Evolutionary conservation across 805 yeast genomes (phyloP), one percentile per base, ranked within the genome.

Genomic region (Candida saitoana): DNA sequence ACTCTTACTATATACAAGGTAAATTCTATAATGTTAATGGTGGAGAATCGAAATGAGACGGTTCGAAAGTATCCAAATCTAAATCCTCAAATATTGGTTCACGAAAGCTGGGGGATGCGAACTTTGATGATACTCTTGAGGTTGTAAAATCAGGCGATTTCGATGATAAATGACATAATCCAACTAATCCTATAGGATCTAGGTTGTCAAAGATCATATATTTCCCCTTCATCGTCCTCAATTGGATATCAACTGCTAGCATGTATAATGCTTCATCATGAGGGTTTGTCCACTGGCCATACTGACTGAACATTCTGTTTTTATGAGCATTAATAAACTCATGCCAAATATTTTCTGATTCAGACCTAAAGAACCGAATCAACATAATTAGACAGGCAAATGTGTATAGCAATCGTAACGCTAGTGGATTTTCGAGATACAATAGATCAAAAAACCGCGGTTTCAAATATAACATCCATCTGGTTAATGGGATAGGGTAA

Each of bases 401-500:
- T 0, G 49, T 41, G 38, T 43, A 60, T 12, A 67, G 37, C 1
- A 63, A 7, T 22, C 63, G 46, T 15, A 61, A 43, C 0, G 69
- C 67, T 30, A 55, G 52, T 30, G 43, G 51, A 35, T 62, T 45
- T 27, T 55, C 48, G 2, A 18, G 15, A 30, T 59, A 48, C 4
- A 60, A 43, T 43, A 63, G 37, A 5, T 38, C 48, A 4, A 44
- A 43, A 34, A 56, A 57, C 12, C n/a, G 12, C 4, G 46, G 46
- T 4, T 44, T 41, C 2, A 45, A 40, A 12, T 57, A 8, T 9
- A 53, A n/a, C 5, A 61, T 41, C 55, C 65, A 62, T 40, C 57
- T 46, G 43, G 52, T 63, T 5, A 65, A 34, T 5, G 71, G 72
- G 11, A 63, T 45, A 2, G 69, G 68, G 38, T 54, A 56, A 40